Conservation (phyloP, 495 filamentous ascomycete species). For the Hypoxylon crocopeplum region DNA sequence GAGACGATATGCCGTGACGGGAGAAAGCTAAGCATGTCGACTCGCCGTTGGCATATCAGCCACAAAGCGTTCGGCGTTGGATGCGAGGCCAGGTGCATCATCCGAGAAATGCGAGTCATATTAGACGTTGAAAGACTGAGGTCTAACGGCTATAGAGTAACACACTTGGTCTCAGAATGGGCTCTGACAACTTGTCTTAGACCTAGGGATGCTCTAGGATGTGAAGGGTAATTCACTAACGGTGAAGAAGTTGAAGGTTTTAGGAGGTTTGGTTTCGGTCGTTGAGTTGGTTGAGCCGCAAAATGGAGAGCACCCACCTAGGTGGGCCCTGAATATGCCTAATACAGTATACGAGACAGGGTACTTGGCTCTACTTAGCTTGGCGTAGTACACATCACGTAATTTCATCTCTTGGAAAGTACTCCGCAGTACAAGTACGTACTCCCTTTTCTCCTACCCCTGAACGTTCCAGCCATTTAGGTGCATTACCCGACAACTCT, state of each 20-base stretch:
- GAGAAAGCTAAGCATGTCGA: constrained; percentile 2
- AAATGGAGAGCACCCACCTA: constrained; percentile 13
- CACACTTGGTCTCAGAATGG: constrained; percentile 15
- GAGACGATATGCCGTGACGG: constrained; percentile 21
- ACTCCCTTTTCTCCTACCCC: constrained; percentile 1
- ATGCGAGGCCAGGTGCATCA: constrained; percentile 36
- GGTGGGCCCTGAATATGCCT: neutral
- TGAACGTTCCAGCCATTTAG: constrained; percentile 25
- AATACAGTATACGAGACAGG: neutral
- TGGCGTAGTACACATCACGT: neutral
- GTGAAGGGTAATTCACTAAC: no score
- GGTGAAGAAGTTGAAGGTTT: no score
- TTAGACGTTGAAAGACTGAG: constrained; percentile 4
- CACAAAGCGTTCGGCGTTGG: neutral
- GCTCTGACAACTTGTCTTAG: constrained; percentile 27
- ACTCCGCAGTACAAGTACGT: constrained; percentile 5
- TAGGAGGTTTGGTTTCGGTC: constrained; percentile 16
- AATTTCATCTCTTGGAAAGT: neutral
- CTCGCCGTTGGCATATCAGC: constrained; percentile 21
- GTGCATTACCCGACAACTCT: constrained; percentile 41
- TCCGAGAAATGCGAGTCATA: constrained; percentile 28
- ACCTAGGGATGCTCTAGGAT: neutral
- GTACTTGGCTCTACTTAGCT: constrained; percentile 20
- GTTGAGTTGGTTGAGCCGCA: constrained; percentile 32
- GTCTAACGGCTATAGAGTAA: constrained; percentile 27